These are phyloP conservation scores for Tremella yokohamensis DNA, from an alignment of 768 basidiomycete species.

Conservation along the genomic window DNA sequence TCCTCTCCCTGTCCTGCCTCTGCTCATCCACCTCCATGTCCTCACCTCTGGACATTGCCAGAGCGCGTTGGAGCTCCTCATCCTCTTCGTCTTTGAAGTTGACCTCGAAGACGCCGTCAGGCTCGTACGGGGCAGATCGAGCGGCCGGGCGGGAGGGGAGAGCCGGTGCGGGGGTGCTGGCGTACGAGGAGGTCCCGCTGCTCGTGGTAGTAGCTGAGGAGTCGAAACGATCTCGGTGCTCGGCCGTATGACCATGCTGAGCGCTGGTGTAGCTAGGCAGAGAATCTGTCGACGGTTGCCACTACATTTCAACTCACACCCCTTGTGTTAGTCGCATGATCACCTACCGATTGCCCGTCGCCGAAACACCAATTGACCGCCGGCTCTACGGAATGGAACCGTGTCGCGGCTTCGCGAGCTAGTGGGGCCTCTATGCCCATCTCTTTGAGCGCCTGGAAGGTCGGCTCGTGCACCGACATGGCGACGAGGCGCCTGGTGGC, in stretches of 20 bases:
- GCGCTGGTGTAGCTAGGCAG: background rate
- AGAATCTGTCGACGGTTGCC: constrained; percentile 10
- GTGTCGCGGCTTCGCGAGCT: constrained; percentile 32
- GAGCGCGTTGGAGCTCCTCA: constrained; percentile 27
- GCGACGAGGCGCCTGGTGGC: background rate
- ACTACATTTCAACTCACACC: constrained; percentile 9
- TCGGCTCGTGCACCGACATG: constrained; percentile 30
- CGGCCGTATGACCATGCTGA: too few species aligned
- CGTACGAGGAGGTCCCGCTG: background rate
- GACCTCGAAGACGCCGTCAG: constrained; percentile 2
- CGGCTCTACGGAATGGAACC: constrained; percentile 28
- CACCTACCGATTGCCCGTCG: constrained; percentile 11
- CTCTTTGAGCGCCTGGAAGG: constrained; percentile 25
- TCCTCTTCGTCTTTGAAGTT: constrained; percentile 30
- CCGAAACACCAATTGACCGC: constrained; percentile 45
- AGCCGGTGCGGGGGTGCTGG: constrained; percentile 4
- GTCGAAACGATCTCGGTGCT: too few species aligned
- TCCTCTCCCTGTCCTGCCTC: constrained; percentile 28
- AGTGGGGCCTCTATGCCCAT: constrained; percentile 38
- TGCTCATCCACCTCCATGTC: constrained; percentile 13
- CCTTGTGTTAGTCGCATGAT: background rate
- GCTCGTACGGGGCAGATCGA: constrained; percentile 23
- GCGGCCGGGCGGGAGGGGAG: constrained; percentile 10
- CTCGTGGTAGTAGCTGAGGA: too few species aligned
- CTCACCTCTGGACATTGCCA: constrained; percentile 20